Evolutionary conservation across 2,329 filamentous ascomycete genomes (phyloP), one percentile per base, ranked within the genome.

Genomic region (Ilyonectria robusta): DNA sequence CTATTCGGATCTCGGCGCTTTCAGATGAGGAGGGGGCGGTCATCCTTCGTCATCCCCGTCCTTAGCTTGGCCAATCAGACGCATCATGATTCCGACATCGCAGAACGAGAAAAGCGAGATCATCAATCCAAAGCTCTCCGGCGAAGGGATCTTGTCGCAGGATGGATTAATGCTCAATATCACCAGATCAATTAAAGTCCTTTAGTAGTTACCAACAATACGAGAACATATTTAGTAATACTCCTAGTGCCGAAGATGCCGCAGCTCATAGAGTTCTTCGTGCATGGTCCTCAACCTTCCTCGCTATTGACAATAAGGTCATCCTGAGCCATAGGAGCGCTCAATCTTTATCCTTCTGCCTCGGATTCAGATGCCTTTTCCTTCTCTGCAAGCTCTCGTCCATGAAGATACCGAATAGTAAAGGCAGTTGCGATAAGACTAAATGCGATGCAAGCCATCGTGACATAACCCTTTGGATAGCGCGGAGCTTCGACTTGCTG

Each of bases 381-480:
- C 53, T 62, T 66, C 17, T 62, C 9, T 6, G 44, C 63, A 21
- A 57, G 11, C 21, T 66, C 58, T 13, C 53, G 26, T 1, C 31
- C 59, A 23, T 66, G 59, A 2, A 63, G 59, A 5, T 63, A 75
- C 8, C 84, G 79, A 26, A 88, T 86, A 1, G 79, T 65, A 19
- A 89, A 81, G 0, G 88, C 79, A 3, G 82, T 86, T 0, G 73
- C 75, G 51, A 91, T 89, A 59, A 91, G 72, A 3, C 80, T 78
- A 0, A 82, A 75, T 0, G 84, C 82, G 29, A 90, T 75, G 19
- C 84, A 81, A 10, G 86, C 79, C 66, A 85, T 84, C 0, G 88
- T 89, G 23, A 87, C 83, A 58, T 86, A 91, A 0, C 89, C 90
- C 72, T 91, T 91, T 0, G 79, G 81, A 63, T 92, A 92, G 47